phyloP scores from a whole-genome alignment of 495 filamentous ascomycete species.

The Penicillium egyptiacum region DNA sequence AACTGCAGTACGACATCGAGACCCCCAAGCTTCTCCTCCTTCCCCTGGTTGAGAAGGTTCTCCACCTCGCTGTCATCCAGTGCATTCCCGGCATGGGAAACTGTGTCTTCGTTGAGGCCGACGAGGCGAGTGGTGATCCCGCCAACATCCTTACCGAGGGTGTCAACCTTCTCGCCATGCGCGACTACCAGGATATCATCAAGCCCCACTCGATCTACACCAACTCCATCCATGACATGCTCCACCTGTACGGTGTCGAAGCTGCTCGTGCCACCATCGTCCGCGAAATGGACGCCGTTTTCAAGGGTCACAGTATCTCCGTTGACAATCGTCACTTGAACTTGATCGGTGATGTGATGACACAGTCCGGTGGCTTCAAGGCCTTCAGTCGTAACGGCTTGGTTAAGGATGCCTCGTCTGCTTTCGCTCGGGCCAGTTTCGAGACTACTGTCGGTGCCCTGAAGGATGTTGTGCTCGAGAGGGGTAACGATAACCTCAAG shows the following conservation, averaged over 20 bases:
- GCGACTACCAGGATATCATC: conserved; percentile 80
- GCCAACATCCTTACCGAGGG: conserved; percentile 73
- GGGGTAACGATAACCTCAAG: conserved; percentile 83
- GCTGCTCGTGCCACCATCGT: conserved; percentile 85
- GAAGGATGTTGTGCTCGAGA: conserved; percentile 84
- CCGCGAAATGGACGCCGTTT: conserved; percentile 81
- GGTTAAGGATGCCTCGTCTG: conserved; percentile 71
- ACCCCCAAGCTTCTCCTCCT: conserved; percentile 92
- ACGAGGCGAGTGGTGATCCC: conserved; percentile 56
- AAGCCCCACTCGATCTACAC: conserved; percentile 85
- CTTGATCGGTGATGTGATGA: conserved; percentile 97
- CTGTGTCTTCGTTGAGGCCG: conserved; percentile 67
- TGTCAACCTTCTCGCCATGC: conserved; percentile 87
- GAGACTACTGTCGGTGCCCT: conserved; percentile 94
- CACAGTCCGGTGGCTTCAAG: conserved; percentile 77
- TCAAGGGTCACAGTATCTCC: conserved; percentile 86
- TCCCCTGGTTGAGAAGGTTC: conserved; percentile 77
- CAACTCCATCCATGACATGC: conserved; percentile 86
- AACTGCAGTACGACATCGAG: conserved; percentile 75
- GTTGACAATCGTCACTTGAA: conserved; percentile 93
- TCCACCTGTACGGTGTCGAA: conserved; percentile 87
- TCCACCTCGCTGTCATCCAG: conserved; percentile 78
- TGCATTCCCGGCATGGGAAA: conserved; percentile 71
- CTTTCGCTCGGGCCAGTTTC: conserved; percentile 98
- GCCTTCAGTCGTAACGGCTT: conserved; percentile 90